Conservation (phyloP, 108 stramenopile species). For the Nannochloropsis gaditana region DNA sequence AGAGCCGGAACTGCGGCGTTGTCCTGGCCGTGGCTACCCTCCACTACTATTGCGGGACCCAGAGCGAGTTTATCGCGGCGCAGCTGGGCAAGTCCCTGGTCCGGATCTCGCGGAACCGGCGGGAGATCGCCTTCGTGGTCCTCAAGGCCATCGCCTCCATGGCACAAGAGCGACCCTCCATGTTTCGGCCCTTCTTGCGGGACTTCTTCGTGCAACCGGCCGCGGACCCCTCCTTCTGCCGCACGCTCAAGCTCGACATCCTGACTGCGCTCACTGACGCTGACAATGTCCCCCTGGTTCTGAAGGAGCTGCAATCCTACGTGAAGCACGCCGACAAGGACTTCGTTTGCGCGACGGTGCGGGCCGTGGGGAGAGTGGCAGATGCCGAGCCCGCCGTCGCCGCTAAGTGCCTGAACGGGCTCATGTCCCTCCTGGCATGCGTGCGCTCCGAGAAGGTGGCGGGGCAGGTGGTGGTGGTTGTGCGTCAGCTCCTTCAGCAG, state of each 20-base stretch:
- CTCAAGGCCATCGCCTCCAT: conserved; percentile 80
- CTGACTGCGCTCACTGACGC: conserved; percentile 72
- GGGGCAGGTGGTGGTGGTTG: conserved; percentile 75
- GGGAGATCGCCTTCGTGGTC: conserved; percentile 95
- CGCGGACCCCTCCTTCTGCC: conserved; percentile 80
- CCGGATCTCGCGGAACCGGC: conserved; percentile 78
- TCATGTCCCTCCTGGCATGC: conserved; percentile 69
- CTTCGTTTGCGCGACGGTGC: conserved; percentile 80
- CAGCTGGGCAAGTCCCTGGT: conserved; percentile 88
- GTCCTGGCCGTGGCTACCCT: conserved; percentile 85
- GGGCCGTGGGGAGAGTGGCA: conserved; percentile 78
- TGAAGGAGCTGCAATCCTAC: conserved; percentile 84
- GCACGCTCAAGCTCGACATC: conserved; percentile 91
- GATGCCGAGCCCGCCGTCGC: conserved; percentile 72
- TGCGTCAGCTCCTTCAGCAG: conserved; percentile 76
- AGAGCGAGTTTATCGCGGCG: conserved; percentile 53
- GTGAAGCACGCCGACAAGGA: conserved; percentile 72
- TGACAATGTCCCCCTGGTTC: conserved; percentile 69
- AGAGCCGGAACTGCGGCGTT: conserved; percentile 85
- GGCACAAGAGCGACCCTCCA: conserved; percentile 76
- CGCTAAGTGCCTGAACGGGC: conserved; percentile 67
- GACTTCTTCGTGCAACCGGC: conserved; percentile 89
- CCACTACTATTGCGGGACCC: conserved; percentile 86
- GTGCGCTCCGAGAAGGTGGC: conserved; percentile 67
- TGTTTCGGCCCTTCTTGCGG: conserved; percentile 85